Percentiles rank a stretch among this genome's conserved stretches.
phyloP scores from a whole-genome alignment of 2,329 filamentous ascomycete species.

The Colletotrichum sp. region DNA sequence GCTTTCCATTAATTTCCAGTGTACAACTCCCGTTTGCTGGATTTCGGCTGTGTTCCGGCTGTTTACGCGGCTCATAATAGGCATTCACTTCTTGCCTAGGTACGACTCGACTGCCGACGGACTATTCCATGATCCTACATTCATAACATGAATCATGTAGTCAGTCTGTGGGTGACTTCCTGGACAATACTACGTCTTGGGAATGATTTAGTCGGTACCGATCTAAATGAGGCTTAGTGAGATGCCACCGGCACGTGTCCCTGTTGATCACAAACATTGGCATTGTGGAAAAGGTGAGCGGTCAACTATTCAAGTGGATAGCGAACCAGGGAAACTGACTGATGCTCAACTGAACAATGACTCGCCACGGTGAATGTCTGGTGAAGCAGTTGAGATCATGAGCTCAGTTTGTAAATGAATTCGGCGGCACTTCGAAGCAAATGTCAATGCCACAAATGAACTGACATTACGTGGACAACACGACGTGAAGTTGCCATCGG shows the following conservation, averaged over 20 bases:
- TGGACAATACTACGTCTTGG: not conserved
- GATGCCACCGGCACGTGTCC: not conserved
- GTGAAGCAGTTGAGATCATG: not conserved
- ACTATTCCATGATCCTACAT: not conserved
- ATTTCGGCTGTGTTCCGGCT: not conserved
- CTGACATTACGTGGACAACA: rapidly evolving
- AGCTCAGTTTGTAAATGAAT: not conserved
- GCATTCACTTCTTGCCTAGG: not conserved
- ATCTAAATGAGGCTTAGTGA: not conserved
- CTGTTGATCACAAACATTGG: not conserved
- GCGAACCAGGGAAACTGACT: not conserved
- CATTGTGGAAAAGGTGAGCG: not conserved
- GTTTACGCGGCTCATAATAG: not conserved
- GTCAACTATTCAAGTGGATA: not conserved
- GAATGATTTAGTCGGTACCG: not conserved
- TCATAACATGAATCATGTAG: not conserved
- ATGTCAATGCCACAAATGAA: not conserved
- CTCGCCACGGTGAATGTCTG: not conserved
- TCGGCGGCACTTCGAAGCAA: not conserved
- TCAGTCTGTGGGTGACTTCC: not conserved
- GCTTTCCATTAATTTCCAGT: rapidly evolving
- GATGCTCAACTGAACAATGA: not conserved
- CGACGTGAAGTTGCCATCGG: not conserved
- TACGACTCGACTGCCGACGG: not conserved
- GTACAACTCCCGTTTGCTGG: rapidly evolving